Base-by-base conservation (phyloP, 164 flowering plant genomes). In the Nymphaea thermarum region DNA sequence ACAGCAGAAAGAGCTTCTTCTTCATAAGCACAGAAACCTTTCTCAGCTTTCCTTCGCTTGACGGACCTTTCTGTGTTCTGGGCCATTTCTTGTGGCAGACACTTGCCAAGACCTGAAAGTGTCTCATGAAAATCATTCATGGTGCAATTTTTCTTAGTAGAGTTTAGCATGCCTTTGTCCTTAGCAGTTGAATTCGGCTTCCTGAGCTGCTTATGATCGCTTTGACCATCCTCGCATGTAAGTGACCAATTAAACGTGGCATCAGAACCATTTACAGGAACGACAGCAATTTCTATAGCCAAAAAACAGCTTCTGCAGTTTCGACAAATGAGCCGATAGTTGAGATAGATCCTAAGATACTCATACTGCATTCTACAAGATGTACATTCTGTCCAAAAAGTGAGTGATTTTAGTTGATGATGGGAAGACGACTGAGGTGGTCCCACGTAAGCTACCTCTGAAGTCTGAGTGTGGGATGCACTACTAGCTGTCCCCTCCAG, bases 351-450 rank as follows among this genome's bases (percentile, higher is more conserved):
- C 59, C 83, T 77, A 6, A 80, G 80, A 71, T 87, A 90, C 74
- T 88, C 94, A 68, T 82, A 90, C 8, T 84, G 90, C 83, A 88
- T 81, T 68, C 80, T 82, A 80, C 97, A 90, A 4, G 72, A 65
- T 36, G 75, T 74, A 76, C 97, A 90, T 44, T 76, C 75, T 6
- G 97, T 90, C 97, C 97, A 90, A 69, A 90, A 90, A 15, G 82
- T 79, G 66, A 64, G 68, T 43, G 72, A n/a, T 63, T 79, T 81
- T 43, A 72, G 15, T 25, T 65, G 73, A 4, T 55, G 72, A 15
- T 78, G 44, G 62, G 86, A 61, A 63, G 75, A 51, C 15, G 8
- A 3, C 57, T 51, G 57, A 15, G 57, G 57, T 51, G 14, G 57
- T 10, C 14, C 57, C 14, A 15, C 57, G 14, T 51, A 15, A 51